Conservation (phyloP, 805 yeast species). For the Pichia californica region DNA sequence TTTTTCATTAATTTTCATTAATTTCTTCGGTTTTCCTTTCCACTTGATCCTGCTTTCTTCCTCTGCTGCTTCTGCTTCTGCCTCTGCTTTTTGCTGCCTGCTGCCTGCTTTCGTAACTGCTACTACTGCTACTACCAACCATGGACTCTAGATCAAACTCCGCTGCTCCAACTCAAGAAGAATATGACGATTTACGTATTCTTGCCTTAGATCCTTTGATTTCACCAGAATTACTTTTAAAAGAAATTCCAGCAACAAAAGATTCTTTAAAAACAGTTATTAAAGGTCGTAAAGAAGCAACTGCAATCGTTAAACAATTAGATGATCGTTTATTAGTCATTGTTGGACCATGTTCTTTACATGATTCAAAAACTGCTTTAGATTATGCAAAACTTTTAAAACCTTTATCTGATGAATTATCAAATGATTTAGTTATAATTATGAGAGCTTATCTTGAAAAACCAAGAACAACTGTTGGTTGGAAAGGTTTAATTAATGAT, state of each 20-base stretch:
- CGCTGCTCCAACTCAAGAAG: constrained; percentile 52
- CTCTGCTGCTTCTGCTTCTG: too few species aligned
- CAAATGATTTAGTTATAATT: constrained; percentile 71
- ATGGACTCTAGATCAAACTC: constrained; percentile 12
- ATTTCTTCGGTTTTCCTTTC: too few species aligned
- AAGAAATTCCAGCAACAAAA: constrained; percentile 66
- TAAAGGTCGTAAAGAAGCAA: constrained; percentile 72
- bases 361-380: constrained; percentile 82
- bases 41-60: too few species aligned
- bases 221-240: constrained; percentile 86
- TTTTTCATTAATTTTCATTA: too few species aligned
- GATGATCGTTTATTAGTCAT: constrained; percentile 83
- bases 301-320: constrained; percentile 61
- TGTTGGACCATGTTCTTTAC: constrained; percentile 97
- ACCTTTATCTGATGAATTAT: constrained; percentile 59
- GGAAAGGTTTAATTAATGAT: constrained; percentile 97
- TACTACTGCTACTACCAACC: background rate
- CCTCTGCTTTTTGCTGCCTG: too few species aligned
- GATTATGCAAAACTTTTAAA: constrained; percentile 76
- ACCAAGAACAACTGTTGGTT: constrained; percentile 98
- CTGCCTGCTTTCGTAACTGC: too few species aligned
- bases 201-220: constrained; percentile 91
- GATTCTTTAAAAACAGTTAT: constrained; percentile 56
- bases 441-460: constrained; percentile 98
- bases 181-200: constrained; percentile 68